Percentiles rank a stretch among this genome's conserved stretches.
These are phyloP conservation scores for Rosellinia necatrix DNA, from an alignment of 2,329 filamentous ascomycete species.

Conservation along the genomic window DNA sequence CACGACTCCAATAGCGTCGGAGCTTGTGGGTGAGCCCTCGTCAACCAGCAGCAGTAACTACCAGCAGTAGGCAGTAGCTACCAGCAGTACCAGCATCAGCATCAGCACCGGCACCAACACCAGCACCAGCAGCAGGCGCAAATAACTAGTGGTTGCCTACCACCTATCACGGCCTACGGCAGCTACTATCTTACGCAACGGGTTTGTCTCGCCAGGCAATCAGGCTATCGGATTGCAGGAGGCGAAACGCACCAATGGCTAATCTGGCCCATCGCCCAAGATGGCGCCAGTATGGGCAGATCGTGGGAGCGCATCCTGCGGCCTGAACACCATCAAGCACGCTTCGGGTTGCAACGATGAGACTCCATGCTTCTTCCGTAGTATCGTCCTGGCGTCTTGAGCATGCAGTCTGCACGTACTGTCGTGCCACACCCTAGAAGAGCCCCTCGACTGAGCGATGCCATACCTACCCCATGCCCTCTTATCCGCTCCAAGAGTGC, in stretches of 20 bases:
- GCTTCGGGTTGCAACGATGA: constrained; percentile 26
- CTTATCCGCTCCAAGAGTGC: constrained; percentile 22
- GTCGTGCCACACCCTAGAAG: constrained; percentile 24
- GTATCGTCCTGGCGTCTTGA: constrained; percentile 24
- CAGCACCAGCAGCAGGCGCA: too few species aligned
- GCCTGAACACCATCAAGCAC: constrained; percentile 24
- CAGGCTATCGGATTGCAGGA: constrained; percentile 27
- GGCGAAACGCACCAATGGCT: constrained; percentile 23
- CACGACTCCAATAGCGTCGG: constrained; percentile 27
- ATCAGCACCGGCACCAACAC: too few species aligned
- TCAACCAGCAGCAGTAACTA: constrained; percentile 13
- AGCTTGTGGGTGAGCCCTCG: constrained; percentile 15
- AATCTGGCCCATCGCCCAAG: constrained; percentile 18
- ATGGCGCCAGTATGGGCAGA: constrained; percentile 29
- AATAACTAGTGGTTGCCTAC: constrained; percentile 1
- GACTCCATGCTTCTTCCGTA: constrained; percentile 24
- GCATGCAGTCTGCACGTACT: constrained; percentile 26
- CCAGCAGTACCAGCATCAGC: too few species aligned
- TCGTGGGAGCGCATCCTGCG: constrained; percentile 26
- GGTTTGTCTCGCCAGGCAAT: constrained; percentile 22
- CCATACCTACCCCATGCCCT: constrained; percentile 21
- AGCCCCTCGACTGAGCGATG: constrained; percentile 20
- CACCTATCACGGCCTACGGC: constrained; percentile 6
- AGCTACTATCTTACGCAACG: constrained; percentile 6
- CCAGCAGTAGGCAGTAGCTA: background rate